A percentile compares a stretch with the other conserved stretches of the same genome.
Evolutionary conservation across 495 filamentous ascomycete genomes (phyloP).

Genomic region (Daldinia concentrica): DNA sequence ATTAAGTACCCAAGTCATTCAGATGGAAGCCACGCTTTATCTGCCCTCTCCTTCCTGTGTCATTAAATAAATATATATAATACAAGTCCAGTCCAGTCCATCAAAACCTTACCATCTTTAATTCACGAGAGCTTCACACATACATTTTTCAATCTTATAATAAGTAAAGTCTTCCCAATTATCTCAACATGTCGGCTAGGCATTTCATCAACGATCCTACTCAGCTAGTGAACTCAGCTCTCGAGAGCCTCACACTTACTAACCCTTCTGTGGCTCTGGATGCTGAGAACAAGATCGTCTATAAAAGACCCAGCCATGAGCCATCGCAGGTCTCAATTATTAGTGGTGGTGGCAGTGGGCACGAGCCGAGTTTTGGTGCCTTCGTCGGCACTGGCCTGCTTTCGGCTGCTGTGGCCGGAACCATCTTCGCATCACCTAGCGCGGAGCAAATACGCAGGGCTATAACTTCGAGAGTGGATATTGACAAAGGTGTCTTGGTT

Average conservation of each 20-base stretch:
- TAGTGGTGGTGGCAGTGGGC: constrained; percentile 90
- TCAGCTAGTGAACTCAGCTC: constrained; percentile 79
- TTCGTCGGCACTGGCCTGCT: constrained; percentile 77
- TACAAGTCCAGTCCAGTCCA: not conserved
- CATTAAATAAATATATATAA: constrained; percentile 10
- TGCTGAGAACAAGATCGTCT: constrained; percentile 82
- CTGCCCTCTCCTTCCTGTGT: not conserved
- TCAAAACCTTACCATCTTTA: not conserved
- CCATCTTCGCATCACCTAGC: constrained; percentile 89
- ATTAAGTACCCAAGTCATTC: not conserved
- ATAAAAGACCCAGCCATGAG: constrained; percentile 67
- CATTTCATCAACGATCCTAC: constrained; percentile 93
- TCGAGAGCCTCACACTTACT: constrained; percentile 79
- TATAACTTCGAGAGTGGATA: constrained; percentile 75
- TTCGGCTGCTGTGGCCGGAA: constrained; percentile 85
- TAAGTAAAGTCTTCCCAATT: constrained; percentile 14
- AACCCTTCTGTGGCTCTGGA: constrained; percentile 90
- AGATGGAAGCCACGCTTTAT: not conserved
- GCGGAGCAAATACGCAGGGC: constrained; percentile 87
- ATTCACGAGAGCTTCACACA: not conserved
- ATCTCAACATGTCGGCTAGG: constrained; percentile 67
- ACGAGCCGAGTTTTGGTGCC: constrained; percentile 88
- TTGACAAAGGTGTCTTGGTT: constrained; percentile 75
- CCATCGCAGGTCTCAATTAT: constrained; percentile 76
- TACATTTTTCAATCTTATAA: constrained; percentile 7